Evolutionary conservation across 805 yeast species (phyloP).

Genomic region (Allodekkera sacchari): DNA sequence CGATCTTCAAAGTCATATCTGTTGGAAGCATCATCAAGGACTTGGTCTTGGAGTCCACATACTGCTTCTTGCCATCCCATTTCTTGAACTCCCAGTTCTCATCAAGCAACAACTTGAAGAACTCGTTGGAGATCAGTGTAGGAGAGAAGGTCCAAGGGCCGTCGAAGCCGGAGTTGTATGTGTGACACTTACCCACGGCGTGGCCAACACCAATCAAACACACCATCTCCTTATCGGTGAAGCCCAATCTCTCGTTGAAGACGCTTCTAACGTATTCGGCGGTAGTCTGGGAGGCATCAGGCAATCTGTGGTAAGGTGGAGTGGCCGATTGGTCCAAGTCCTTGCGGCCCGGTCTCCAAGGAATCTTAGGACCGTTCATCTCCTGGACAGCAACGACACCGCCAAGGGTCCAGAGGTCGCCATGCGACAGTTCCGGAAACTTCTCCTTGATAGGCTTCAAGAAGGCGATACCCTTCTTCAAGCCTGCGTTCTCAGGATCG

Average conservation of each 20-base stretch:
- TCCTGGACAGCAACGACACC: conserved; percentile 59
- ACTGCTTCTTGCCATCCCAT: conserved; percentile 58
- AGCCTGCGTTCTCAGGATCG: conserved; percentile 44
- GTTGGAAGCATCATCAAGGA: conserved; percentile 51
- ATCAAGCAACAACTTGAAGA: conserved; percentile 43
- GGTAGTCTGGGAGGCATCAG: conserved; percentile 38
- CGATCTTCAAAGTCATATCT: conserved; percentile 46
- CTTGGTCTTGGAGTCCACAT: conserved; percentile 50
- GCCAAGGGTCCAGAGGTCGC: conserved; percentile 68
- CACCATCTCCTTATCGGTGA: conserved; percentile 38
- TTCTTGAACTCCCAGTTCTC: conserved; percentile 54
- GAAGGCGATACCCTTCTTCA: conserved; percentile 46
- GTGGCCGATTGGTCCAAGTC: conserved; percentile 27
- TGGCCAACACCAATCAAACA: conserved; percentile 40
- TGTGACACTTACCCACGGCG: conserved; percentile 40
- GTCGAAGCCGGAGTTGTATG: conserved; percentile 63
- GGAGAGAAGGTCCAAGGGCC: conserved; percentile 90
- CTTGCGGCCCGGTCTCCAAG: conserved; percentile 46
- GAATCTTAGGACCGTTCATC: conserved; percentile 54
- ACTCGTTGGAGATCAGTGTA: conserved; percentile 66
- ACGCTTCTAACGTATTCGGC: conserved; percentile 35
- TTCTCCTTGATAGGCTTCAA: conserved; percentile 45
- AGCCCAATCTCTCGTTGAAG: conserved; percentile 36
- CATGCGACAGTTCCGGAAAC: conserved; percentile 54
- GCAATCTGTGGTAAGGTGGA: conserved; percentile 43